phyloP scores from a whole-genome alignment of 2,329 filamentous ascomycete genomes.

The Sporothrix schenckii region DNA sequence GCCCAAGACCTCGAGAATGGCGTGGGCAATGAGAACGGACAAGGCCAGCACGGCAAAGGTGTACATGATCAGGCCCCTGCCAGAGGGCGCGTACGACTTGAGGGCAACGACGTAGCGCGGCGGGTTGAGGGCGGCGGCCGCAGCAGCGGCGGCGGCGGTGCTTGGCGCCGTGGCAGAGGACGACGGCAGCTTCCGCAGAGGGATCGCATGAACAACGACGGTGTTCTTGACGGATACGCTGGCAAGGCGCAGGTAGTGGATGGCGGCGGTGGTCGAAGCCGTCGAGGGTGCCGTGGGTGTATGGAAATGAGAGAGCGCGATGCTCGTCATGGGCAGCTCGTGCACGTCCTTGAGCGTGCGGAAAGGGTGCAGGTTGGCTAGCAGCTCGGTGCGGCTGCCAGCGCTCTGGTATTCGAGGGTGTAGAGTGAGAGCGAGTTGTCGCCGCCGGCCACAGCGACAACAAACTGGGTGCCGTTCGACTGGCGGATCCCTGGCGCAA shows the following conservation, averaged over 20 bases:
- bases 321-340: conserved; percentile 59
- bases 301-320: conserved; percentile 61
- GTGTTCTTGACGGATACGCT: conserved; percentile 81
- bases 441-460: conserved; percentile 73
- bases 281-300: conserved; percentile 44
- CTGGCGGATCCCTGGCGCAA: conserved; percentile 45
- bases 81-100: conserved; percentile 57
- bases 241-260: conserved; percentile 73
- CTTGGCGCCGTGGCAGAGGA: conserved; percentile 43
- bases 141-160: conserved; percentile 42
- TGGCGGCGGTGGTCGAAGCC: conserved; percentile 41
- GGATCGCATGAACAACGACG: conserved; percentile 77
- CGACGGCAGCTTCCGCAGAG: conserved; percentile 56
- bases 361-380: conserved; percentile 57
- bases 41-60: conserved; percentile 61
- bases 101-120: conserved; percentile 71
- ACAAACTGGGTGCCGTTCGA: conserved; percentile 75
- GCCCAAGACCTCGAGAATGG: conserved; percentile 66
- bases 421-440: conserved; percentile 76
- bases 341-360: conserved; percentile 58
- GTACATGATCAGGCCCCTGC: conserved; percentile 55
- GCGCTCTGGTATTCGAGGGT: conserved; percentile 70
- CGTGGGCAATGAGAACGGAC: conserved; percentile 64
- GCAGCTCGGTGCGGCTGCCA: conserved; percentile 54
- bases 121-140: conserved; percentile 37